Base-by-base conservation (phyloP, 306 rosid species). In the Glycine soja region DNA sequence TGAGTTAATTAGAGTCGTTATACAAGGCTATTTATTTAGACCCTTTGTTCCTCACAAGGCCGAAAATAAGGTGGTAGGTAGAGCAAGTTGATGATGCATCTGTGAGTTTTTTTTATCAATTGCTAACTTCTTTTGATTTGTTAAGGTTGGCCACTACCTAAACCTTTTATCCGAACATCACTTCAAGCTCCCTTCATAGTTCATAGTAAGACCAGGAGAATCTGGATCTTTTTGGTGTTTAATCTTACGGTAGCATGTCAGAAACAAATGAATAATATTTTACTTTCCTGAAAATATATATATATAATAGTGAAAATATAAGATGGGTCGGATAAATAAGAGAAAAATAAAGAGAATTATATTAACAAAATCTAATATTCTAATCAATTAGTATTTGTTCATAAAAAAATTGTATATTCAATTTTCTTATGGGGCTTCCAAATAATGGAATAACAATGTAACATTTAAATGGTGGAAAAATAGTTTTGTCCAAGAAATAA, bases 61-160 rank as follows among this genome's bases (percentile, higher is more conserved):
- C 30, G 3, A 77, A 24, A 13, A 7, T 54, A 62, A 46, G 68
- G 71, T 18, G 88, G 88, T 87, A 79, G 88, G 88, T 87, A 70
- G 81, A 40, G 18, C 4, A 4, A 79, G 80, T 64, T 70, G 84
- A 78, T 70, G 84, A 78, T 74, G 48, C 34, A 76, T 65, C 77
- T 81, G 82, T 78, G 87, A 76, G 48, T 52, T 56, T 24, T 24
- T 24, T 24, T 24, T 42, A 32, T 70, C 46, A 75, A 65, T 65
- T 83, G 40, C 76, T 66, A 64, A 40, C 6, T 51, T 11, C 14
- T 9, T 46, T 46, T 46, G 1, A 8, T 9, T 46, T 36, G 10
- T 45, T 54, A 40, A 40, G 45, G 7, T 19, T 19, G 24, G 24
- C 24, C 24, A 19, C 42, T 38, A 38, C 42, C 42, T 38, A 5